These are phyloP conservation scores for Cordyceps javanica DNA, from an alignment of 2,329 filamentous ascomycete species.

Conservation along the genomic window DNA sequence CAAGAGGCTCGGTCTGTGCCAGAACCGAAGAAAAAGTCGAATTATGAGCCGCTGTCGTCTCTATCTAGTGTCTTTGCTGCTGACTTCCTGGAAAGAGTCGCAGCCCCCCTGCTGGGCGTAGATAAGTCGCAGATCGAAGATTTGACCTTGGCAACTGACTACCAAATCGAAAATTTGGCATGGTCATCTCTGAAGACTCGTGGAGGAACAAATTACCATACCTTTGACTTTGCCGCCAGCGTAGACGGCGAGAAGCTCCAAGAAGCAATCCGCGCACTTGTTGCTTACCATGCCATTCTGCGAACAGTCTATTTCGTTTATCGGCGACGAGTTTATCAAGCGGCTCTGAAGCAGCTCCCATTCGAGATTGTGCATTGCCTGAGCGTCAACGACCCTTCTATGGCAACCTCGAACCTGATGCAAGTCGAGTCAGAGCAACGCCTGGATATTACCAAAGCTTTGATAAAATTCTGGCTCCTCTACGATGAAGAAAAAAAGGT, in stretches of 20 bases:
- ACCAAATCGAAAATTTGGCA: conserved; percentile 9
- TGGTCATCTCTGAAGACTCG: conserved; percentile 7
- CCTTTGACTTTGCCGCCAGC: neutral
- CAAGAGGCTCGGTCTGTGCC: neutral
- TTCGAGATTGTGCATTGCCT: neutral
- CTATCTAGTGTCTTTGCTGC: neutral
- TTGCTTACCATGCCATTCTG: neutral
- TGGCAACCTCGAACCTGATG: neutral
- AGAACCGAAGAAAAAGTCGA: neutral
- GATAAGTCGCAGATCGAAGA: neutral
- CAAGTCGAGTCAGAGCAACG: neutral
- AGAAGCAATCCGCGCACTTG: neutral
- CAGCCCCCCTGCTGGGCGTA: neutral
- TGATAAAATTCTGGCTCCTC: neutral
- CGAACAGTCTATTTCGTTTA: conserved; percentile 5
- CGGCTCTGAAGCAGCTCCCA: neutral
- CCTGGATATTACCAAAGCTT: neutral
- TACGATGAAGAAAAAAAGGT: neutral
- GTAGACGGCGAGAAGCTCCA: neutral
- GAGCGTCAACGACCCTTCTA: neutral
- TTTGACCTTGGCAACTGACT: neutral
- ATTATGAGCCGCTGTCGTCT: neutral
- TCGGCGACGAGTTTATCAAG: neutral
- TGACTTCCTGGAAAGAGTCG: conserved; percentile 27
- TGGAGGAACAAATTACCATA: conserved; percentile 8